Conservation (phyloP, 2,329 filamentous ascomycete genomes). For the Alternaria sp. region DNA sequence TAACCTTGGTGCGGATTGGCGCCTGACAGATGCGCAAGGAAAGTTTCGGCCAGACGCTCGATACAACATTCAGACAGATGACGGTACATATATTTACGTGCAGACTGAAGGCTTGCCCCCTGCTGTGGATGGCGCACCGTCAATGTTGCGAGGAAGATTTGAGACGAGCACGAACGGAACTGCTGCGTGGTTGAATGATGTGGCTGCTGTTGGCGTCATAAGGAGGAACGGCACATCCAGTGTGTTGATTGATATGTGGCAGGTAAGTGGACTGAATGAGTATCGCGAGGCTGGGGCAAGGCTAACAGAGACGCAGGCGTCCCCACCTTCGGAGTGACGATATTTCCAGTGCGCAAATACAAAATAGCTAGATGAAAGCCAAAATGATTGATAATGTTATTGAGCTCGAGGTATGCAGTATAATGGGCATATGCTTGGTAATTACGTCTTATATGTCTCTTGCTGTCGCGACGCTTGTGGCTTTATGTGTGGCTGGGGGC, state of each 20-base stretch:
- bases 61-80: slow-evolving; percentile 49
- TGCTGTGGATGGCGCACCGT: slow-evolving; percentile 26
- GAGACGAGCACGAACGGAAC: slow-evolving; percentile 44
- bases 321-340: neutral
- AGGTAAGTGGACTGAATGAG: slow-evolving; percentile 16
- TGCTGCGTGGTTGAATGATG: slow-evolving; percentile 51
- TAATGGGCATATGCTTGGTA: neutral
- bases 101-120: slow-evolving; percentile 43
- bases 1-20: slow-evolving; percentile 51
- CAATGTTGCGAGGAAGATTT: slow-evolving; percentile 45
- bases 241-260: slow-evolving; percentile 40
- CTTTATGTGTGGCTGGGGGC: slow-evolving; percentile 12
- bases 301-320: slow-evolving; percentile 3
- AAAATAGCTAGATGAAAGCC: too few species aligned
- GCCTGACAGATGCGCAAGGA: slow-evolving; percentile 36
- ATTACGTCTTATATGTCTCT: neutral
- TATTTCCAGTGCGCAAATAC: neutral
- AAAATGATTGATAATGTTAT: neutral
- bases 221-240: slow-evolving; percentile 26
- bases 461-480: neutral
- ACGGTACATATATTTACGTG: slow-evolving; percentile 47
- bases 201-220: slow-evolving; percentile 41
- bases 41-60: slow-evolving; percentile 46
- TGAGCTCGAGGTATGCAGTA: neutral
- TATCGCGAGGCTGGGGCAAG: neutral